These are phyloP conservation scores for Taxillus chinensis DNA, from an alignment of 164 flowering plant genomes.

Conservation along the genomic window DNA sequence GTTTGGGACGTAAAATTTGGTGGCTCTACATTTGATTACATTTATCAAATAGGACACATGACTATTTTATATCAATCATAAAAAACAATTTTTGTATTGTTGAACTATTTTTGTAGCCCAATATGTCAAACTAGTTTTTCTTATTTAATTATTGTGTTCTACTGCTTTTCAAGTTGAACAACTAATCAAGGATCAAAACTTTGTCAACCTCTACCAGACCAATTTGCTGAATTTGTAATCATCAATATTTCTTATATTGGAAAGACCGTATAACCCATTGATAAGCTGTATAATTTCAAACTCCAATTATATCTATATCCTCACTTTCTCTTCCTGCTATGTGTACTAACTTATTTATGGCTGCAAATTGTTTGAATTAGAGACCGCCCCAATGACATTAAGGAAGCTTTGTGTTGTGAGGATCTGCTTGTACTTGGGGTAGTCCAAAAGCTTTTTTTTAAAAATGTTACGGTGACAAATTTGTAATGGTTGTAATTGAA, in stretches of 20 bases:
- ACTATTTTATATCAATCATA: too few relatives aligned
- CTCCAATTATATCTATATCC: not conserved
- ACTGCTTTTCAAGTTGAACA: slow-evolving; percentile 53
- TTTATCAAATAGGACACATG: too few relatives aligned
- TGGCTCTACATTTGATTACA: too few relatives aligned
- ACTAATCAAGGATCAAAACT: slow-evolving; percentile 41
- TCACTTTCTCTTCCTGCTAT: not conserved
- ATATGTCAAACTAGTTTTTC: not conserved
- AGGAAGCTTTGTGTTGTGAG: slow-evolving; percentile 80
- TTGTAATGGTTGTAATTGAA: slow-evolving; percentile 39
- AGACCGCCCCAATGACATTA: slow-evolving; percentile 75
- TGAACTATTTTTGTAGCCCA: not conserved
- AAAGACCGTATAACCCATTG: slow-evolving; percentile 31
- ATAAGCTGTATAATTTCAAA: not conserved
- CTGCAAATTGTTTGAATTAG: slow-evolving; percentile 16
- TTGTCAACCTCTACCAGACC: slow-evolving; percentile 46
- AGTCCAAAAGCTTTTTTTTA: slow-evolving; percentile 55
- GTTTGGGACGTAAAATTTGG: too few relatives aligned
- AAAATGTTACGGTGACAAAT: slow-evolving; percentile 59
- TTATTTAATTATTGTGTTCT: not conserved
- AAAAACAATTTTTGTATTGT: not conserved
- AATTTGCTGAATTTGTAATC: slow-evolving; percentile 58
- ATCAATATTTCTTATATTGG: slow-evolving; percentile 54
- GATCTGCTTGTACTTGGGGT: slow-evolving; percentile 68
- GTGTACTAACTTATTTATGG: not conserved